These are phyloP conservation scores for Suillus fuscotomentosus DNA, from an alignment of 768 basidiomycete genomes.

Conservation along the genomic window DNA sequence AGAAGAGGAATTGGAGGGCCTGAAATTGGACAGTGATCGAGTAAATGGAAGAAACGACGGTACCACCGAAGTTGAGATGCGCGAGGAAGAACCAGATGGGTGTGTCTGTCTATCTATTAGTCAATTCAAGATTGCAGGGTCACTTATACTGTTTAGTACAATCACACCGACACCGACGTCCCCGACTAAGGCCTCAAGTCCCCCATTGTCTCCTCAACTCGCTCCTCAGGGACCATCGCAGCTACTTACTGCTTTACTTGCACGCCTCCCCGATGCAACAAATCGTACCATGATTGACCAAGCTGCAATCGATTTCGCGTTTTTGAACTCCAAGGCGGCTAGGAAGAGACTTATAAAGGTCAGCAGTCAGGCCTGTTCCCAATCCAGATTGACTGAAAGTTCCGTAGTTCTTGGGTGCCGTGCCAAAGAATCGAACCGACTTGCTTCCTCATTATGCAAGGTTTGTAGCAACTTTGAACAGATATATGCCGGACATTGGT, in stretches of 20 bases:
- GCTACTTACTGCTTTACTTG: slow-evolving; percentile 84
- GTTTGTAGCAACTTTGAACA: slow-evolving; percentile 82
- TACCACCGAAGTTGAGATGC: slow-evolving; percentile 15
- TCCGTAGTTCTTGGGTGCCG: slow-evolving; percentile 71
- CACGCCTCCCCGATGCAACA: slow-evolving; percentile 91
- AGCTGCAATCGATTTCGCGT: slow-evolving; percentile 92
- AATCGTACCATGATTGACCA: slow-evolving; percentile 89
- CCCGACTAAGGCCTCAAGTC: slow-evolving; percentile 53
- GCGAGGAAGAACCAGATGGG: slow-evolving; percentile 30
- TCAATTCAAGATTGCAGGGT: neutral
- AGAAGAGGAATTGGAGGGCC: slow-evolving; percentile 73
- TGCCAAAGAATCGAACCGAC: slow-evolving; percentile 87
- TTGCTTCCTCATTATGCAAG: slow-evolving; percentile 91
- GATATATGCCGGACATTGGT: slow-evolving; percentile 93
- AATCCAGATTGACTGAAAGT: neutral
- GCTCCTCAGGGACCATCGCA: slow-evolving; percentile 92
- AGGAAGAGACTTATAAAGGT: slow-evolving; percentile 90
- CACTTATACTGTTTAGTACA: slow-evolving; percentile 30
- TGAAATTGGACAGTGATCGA: slow-evolving; percentile 40
- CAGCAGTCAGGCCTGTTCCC: slow-evolving; percentile 2
- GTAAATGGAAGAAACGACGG: slow-evolving; percentile 18
- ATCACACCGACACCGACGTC: slow-evolving; percentile 69
- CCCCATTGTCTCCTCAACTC: slow-evolving; percentile 65
- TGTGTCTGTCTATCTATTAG: slow-evolving; percentile 18
- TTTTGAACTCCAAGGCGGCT: slow-evolving; percentile 95